These are phyloP conservation scores for Quillaja saponaria DNA, from an alignment of 306 rosid species.

Conservation along the genomic window DNA sequence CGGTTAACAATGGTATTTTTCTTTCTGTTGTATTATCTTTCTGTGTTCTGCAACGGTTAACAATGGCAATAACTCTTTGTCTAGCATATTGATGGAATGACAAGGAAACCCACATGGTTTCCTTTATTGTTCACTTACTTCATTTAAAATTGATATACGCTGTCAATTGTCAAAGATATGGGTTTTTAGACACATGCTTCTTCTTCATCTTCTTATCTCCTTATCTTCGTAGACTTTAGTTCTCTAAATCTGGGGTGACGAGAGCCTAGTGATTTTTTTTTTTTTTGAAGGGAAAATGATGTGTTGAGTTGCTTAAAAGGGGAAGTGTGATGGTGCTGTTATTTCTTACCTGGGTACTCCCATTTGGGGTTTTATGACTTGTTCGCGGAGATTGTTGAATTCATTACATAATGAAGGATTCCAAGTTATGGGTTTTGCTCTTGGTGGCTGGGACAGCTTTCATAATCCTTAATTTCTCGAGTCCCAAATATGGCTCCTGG, in stretches of 20 bases:
- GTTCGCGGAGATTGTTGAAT: background rate
- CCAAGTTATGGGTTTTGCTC: slow-evolving; percentile 48
- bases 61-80: slow-evolving; percentile 33
- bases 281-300: background rate
- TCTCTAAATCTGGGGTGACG: too few species aligned
- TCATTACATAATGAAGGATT: slow-evolving; percentile 54
- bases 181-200: slow-evolving; percentile 3
- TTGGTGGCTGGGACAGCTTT: slow-evolving; percentile 38
- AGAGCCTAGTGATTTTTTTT: too few species aligned
- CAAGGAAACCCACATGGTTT: slow-evolving; percentile 34
- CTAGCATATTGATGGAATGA: slow-evolving; percentile 1
- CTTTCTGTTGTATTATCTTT: too few species aligned
- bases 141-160: background rate
- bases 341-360: background rate
- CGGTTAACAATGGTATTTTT: too few species aligned
- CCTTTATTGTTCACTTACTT: slow-evolving; percentile 29
- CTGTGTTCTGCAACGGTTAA: slow-evolving; percentile 19
- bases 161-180: background rate
- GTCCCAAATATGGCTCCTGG: slow-evolving; percentile 24
- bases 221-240: slow-evolving; percentile 28
- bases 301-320: slow-evolving; percentile 27
- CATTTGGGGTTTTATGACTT: background rate
- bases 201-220: slow-evolving; percentile 20
- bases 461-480: slow-evolving; percentile 32
- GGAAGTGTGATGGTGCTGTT: background rate